phyloP scores from a whole-genome alignment of 2,329 filamentous ascomycete genomes.

The Fusarium nodosum region DNA sequence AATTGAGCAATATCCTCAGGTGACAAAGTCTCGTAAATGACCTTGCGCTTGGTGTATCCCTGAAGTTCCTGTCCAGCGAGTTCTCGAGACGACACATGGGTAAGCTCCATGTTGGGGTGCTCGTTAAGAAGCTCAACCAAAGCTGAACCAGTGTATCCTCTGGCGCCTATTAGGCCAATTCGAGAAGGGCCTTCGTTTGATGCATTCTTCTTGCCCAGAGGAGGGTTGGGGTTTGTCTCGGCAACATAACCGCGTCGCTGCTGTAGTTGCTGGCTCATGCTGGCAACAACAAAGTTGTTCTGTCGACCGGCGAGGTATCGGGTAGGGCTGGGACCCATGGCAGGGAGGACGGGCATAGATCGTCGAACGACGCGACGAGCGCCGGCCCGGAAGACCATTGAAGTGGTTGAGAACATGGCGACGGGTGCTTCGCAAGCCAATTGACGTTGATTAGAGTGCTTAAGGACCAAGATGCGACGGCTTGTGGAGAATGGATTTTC shows the following conservation, averaged over 20 bases:
- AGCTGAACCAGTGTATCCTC: conserved; percentile 94
- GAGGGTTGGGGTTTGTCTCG: conserved; percentile 80
- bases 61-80: conserved; percentile 87
- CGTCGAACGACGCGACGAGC: conserved; percentile 15
- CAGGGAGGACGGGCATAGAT: conserved; percentile 12
- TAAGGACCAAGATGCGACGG: conserved; percentile 12
- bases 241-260: conserved; percentile 11
- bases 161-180: conserved; percentile 89
- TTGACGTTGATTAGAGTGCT: not conserved
- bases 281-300: conserved; percentile 9
- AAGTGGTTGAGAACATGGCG: conserved; percentile 16
- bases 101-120: conserved; percentile 90
- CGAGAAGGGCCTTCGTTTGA: conserved; percentile 83
- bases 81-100: conserved; percentile 93
- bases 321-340: conserved; percentile 11
- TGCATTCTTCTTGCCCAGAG: conserved; percentile 87
- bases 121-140: conserved; percentile 88
- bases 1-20: conserved; percentile 86
- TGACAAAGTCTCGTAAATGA: conserved; percentile 91
- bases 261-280: conserved; percentile 9
- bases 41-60: conserved; percentile 91
- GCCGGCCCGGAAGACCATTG: conserved; percentile 12
- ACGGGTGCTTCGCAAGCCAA: conserved; percentile 16
- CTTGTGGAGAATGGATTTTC: conserved; percentile 12
- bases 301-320: conserved; percentile 15